A percentile compares a stretch with the other conserved stretches of the same genome.
Evolutionary conservation across 129 eudicot species (phyloP).

Genomic region (Tagetes erecta): DNA sequence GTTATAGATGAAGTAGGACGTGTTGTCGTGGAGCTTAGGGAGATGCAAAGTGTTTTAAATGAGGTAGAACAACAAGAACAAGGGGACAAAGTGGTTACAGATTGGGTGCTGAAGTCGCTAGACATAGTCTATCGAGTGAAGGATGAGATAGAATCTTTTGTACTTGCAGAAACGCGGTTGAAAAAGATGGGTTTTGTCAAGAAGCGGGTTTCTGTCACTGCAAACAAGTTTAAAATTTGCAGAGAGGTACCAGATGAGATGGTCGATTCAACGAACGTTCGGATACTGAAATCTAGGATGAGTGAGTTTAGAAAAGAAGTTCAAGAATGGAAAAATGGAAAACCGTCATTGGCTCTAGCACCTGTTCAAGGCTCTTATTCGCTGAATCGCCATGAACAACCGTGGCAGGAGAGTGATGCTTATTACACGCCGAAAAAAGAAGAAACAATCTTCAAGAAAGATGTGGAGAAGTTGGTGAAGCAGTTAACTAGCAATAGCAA

Average conservation of each 20-base stretch:
- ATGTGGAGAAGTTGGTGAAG: conserved; percentile 32
- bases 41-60: conserved; percentile 25
- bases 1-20: conserved; percentile 31
- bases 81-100: conserved; percentile 11
- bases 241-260: conserved; percentile 28
- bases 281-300: conserved; percentile 23
- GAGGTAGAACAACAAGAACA: conserved; percentile 32
- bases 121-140: conserved; percentile 17
- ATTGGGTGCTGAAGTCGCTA: conserved; percentile 14
- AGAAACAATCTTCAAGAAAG: conserved; percentile 32
- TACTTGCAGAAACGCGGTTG: conserved; percentile 19
- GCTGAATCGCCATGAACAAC: conserved; percentile 11
- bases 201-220: conserved; percentile 16
- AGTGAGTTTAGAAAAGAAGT: conserved; percentile 18
- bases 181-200: conserved; percentile 25
- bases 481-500: conserved; percentile 25
- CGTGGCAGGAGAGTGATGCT: conserved; percentile 28
- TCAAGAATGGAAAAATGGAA: conserved; percentile 21
- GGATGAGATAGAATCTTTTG: conserved; percentile 32
- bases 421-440: conserved; percentile 28
- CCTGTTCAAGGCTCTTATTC: conserved; percentile 12
- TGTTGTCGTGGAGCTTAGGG: conserved; percentile 15
- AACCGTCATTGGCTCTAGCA: conserved; percentile 20
- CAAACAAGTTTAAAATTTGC: conserved; percentile 29
- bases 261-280: not conserved